Evolutionary conservation across 176 grass and related monocot species (phyloP).

Genomic region (Carex kokanica): DNA sequence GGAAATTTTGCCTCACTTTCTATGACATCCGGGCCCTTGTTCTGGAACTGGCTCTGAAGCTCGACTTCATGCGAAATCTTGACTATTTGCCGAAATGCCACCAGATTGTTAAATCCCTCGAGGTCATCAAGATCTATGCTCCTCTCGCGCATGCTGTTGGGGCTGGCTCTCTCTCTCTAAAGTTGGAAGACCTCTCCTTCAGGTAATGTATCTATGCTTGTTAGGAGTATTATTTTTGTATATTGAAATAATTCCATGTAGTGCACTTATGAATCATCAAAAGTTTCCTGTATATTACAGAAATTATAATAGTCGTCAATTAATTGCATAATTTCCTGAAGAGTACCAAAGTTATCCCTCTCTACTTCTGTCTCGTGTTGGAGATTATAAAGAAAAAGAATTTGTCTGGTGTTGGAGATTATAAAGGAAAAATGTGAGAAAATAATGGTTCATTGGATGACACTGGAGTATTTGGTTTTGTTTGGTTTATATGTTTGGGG

Average conservation of each 20-base stretch:
- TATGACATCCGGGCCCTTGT: slow-evolving; percentile 91
- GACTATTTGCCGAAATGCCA: slow-evolving; percentile 66
- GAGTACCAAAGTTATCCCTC: too few relatives aligned
- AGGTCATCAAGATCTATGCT: slow-evolving; percentile 91
- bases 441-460: neutral
- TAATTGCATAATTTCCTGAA: too few relatives aligned
- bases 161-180: slow-evolving; percentile 61
- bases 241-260: neutral
- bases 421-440: too few relatives aligned
- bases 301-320: neutral
- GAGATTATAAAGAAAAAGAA: too few relatives aligned
- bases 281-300: neutral
- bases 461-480: neutral
- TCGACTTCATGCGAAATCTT: slow-evolving; percentile 80
- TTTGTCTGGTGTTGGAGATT: too few relatives aligned
- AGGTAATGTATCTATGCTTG: neutral
- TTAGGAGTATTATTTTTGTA: neutral
- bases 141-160: slow-evolving; percentile 90
- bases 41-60: slow-evolving; percentile 68
- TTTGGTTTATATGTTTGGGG: neutral
- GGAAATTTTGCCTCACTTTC: slow-evolving; percentile 75
- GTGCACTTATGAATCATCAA: neutral
- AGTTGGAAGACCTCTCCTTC: slow-evolving; percentile 92
- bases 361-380: too few relatives aligned
- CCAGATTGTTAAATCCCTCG: slow-evolving; percentile 64